phyloP scores from a whole-genome alignment of 176 grass and related monocot genomes.

The Tuctoria greenei region DNA sequence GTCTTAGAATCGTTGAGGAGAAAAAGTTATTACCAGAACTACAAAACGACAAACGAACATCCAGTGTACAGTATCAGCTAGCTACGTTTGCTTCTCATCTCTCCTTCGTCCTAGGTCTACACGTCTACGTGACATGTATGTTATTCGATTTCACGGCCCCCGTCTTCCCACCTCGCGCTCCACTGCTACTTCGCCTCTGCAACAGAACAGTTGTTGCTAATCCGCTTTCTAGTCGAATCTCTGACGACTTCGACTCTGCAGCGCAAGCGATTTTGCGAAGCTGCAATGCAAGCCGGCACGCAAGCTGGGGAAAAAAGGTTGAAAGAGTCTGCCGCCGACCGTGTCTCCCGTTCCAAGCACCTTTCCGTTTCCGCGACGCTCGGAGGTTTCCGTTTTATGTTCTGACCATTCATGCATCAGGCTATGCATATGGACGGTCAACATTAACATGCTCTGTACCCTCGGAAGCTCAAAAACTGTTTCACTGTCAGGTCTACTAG shows the following conservation, averaged over 20 bases:
- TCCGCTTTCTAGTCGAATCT: background rate
- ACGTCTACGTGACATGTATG: no score
- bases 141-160: no score
- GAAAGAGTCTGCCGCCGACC: background rate
- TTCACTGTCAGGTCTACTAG: background rate
- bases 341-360: background rate
- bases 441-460: background rate
- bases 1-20: no score
- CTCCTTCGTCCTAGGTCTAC: no score
- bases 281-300: background rate
- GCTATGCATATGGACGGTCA: background rate
- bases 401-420: background rate
- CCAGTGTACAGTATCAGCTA: no score
- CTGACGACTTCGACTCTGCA: background rate
- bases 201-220: background rate
- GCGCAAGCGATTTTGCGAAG: background rate
- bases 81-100: no score
- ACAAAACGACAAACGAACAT: no score
- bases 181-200: no score
- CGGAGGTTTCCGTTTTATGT: no score
- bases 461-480: background rate
- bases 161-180: no score
- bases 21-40: no score
- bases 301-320: background rate
- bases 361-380: background rate